Evolutionary conservation across 345 rosid species (phyloP).

Genomic region (Lepidium africanum): DNA sequence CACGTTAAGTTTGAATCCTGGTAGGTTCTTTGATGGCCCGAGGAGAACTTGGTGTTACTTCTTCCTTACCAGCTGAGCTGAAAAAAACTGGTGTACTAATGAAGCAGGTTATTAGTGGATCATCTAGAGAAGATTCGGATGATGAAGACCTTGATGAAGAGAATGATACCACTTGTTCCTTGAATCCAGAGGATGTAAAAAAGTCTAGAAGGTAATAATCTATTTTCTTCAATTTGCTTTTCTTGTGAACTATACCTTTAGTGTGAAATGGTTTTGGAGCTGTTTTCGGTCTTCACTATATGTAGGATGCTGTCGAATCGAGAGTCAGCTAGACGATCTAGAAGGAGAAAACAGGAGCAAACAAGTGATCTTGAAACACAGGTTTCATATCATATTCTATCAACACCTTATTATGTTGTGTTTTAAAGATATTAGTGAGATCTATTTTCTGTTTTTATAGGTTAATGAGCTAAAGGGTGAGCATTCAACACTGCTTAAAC

Average conservation of each 20-base stretch:
- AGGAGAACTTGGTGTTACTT: conserved; percentile 36
- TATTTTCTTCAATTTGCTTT: neutral
- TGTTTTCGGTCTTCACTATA: neutral
- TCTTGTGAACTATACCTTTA: neutral
- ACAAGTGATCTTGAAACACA: conserved; percentile 81
- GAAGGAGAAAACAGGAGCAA: conserved; percentile 89
- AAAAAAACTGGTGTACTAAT: conserved; percentile 35
- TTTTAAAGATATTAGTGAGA: neutral
- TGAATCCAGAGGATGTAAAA: conserved; percentile 51
- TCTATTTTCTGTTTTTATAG: conserved; percentile 27
- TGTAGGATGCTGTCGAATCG: conserved; percentile 93
- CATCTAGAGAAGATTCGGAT: conserved; percentile 86
- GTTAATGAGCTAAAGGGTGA: conserved; percentile 78
- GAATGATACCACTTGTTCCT: conserved; percentile 55
- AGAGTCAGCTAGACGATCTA: conserved; percentile 97
- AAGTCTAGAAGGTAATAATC: conserved; percentile 61
- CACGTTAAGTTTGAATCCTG: conserved; percentile 8
- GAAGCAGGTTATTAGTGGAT: conserved; percentile 83
- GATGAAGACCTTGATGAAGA: conserved; percentile 88
- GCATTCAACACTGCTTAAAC: conserved; percentile 57
- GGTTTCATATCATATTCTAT: conserved; percentile 36
- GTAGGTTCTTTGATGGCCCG: conserved; percentile 38
- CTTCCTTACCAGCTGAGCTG: conserved; percentile 34
- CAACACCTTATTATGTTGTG: neutral
- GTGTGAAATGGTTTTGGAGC: neutral